Percentiles rank a stretch among this genome's conserved stretches.
phyloP scores from a whole-genome alignment of 169 alveolate species.

The Condylostoma magnum region DNA sequence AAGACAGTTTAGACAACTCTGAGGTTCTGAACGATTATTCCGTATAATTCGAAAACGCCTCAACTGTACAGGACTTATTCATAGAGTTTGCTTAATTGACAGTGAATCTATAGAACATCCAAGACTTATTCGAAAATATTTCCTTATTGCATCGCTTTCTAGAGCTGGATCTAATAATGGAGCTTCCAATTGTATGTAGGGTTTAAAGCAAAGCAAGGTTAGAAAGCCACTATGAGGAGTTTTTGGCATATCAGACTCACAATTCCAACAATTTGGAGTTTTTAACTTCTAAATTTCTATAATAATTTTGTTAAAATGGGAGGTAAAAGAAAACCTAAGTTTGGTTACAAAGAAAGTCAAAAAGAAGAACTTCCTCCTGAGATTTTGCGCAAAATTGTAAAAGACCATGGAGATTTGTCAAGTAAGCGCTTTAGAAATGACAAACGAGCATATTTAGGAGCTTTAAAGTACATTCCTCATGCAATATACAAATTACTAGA shows the following conservation, averaged over 20 bases:
- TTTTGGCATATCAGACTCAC: slow-evolving; percentile 39
- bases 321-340: no score
- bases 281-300: slow-evolving; percentile 2
- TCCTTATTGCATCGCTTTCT: slow-evolving; percentile 18
- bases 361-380: slow-evolving; percentile 97
- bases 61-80: slow-evolving; percentile 33
- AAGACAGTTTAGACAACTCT: neutral
- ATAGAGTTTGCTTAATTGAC: slow-evolving; percentile 37
- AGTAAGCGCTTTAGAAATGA: slow-evolving; percentile 97
- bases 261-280: slow-evolving; percentile 19
- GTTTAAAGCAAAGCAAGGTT: neutral
- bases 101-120: slow-evolving; percentile 22
- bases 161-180: slow-evolving; percentile 15
- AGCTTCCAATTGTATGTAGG: neutral
- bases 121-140: slow-evolving; percentile 8
- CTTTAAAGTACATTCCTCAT: slow-evolving; percentile 99
- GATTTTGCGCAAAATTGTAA: slow-evolving; percentile 96
- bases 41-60: slow-evolving; percentile 21
- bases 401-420: slow-evolving; percentile 98
- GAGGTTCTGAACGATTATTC: neutral
- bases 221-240: slow-evolving; percentile 48
- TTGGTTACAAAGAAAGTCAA: slow-evolving; percentile 23
- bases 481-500: slow-evolving; percentile 98
- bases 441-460: slow-evolving; percentile 95
- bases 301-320: slow-evolving; percentile 4